Percentiles rank a stretch among this genome's conserved stretches.
phyloP scores from a whole-genome alignment of 192 early-diverging fungal genomes.

The Mortierella hygrophila region DNA sequence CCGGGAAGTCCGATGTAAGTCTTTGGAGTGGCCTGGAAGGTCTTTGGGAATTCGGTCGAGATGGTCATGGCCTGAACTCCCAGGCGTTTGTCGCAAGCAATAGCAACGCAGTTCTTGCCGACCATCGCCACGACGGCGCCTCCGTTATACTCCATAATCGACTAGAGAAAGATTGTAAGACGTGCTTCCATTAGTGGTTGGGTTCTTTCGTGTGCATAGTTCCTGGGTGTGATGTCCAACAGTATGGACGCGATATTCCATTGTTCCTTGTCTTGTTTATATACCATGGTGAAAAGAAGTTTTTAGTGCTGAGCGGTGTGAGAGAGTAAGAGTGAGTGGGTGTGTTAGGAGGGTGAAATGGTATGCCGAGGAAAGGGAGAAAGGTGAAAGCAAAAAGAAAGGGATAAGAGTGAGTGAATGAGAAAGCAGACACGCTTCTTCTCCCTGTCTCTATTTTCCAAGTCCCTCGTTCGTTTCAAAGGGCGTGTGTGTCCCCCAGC shows the following conservation, averaged over 20 bases:
- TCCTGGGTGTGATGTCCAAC: background rate
- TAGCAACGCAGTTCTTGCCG: constrained; percentile 99
- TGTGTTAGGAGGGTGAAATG: background rate
- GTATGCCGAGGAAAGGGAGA: background rate
- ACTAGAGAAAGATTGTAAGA: constrained; percentile 52
- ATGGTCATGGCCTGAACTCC: constrained; percentile 94
- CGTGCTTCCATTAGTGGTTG: background rate
- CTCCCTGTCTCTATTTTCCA: background rate
- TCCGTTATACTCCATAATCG: constrained; percentile 96
- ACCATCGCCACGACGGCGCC: constrained; percentile 95
- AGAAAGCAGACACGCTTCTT: background rate
- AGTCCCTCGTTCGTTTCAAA: background rate
- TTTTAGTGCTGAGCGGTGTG: background rate
- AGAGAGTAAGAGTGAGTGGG: background rate
- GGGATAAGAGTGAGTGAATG: background rate
- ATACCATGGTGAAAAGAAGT: background rate
- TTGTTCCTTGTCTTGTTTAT: background rate
- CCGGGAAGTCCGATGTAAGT: constrained; percentile 92
- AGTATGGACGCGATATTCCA: background rate
- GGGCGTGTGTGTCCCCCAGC: constrained; percentile 8
- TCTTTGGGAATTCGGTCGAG: constrained; percentile 95
- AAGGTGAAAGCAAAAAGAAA: background rate
- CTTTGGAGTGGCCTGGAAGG: constrained; percentile 89
- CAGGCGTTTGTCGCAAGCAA: constrained; percentile 94
- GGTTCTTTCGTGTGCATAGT: background rate